Percentiles rank a stretch among this genome's conserved stretches.
Conservation (phyloP, 2,329 filamentous ascomycete genomes). For the Plectosphaerella plurivora region DNA sequence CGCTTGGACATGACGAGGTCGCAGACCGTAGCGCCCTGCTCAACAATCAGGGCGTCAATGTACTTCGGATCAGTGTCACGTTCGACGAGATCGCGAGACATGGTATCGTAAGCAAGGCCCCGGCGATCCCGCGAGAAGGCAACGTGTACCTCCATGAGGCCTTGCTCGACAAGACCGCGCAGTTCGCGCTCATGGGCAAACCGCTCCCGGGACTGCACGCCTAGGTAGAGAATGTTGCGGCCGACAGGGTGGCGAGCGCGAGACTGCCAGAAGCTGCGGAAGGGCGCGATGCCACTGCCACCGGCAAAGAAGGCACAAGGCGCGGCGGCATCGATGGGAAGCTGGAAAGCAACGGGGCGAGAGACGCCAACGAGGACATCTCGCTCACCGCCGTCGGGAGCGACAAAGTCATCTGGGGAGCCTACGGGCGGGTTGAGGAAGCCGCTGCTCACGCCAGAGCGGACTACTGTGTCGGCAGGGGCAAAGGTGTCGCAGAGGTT, state of each 20-base stretch:
- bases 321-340: constrained; percentile 43
- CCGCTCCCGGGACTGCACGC: constrained; percentile 47
- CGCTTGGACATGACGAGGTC: constrained; percentile 54
- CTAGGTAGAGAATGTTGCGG: constrained; percentile 44
- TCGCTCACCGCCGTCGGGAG: constrained; percentile 42
- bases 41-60: constrained; percentile 46
- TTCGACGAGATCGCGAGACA: constrained; percentile 39
- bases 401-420: constrained; percentile 30
- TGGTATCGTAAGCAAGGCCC: constrained; percentile 40
- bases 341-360: constrained; percentile 44
- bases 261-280: constrained; percentile 49
- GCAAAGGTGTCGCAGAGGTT: constrained; percentile 38
- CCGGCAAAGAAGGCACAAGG: constrained; percentile 50
- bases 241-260: constrained; percentile 35
- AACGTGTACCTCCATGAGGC: constrained; percentile 46
- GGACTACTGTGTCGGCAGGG: constrained; percentile 21
- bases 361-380: constrained; percentile 49
- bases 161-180: constrained; percentile 37
- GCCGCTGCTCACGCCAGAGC: constrained; percentile 46
- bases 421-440: constrained; percentile 47
- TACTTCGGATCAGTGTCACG: constrained; percentile 44
- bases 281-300: constrained; percentile 49
- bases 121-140: constrained; percentile 46
- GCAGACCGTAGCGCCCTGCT: constrained; percentile 45
- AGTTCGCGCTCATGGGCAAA: constrained; percentile 47